These are phyloP conservation scores for Ascocoryne sarcoides DNA, from an alignment of 2,329 filamentous ascomycete species.

Conservation along the genomic window DNA sequence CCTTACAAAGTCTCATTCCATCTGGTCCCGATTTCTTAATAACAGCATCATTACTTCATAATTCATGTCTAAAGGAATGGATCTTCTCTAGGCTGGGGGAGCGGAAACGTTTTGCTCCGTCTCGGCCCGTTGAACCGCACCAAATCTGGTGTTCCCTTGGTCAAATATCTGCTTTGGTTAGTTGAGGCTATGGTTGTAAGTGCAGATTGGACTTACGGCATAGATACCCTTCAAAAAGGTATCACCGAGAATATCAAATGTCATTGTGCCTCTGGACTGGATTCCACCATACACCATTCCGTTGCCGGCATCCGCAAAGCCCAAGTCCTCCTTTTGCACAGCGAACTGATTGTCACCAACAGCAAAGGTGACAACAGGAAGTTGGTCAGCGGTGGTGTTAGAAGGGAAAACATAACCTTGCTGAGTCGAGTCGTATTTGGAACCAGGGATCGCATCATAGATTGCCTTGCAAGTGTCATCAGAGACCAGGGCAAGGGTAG, in stretches of 20 bases:
- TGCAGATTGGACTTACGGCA: slow-evolving; percentile 34
- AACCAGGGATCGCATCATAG: slow-evolving; percentile 55
- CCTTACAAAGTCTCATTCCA: too few relatives aligned
- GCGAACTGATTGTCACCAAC: slow-evolving; percentile 51
- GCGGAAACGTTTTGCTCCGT: slow-evolving; percentile 20
- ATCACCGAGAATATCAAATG: slow-evolving; percentile 50
- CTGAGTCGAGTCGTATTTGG: slow-evolving; percentile 43
- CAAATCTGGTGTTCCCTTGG: slow-evolving; percentile 46
- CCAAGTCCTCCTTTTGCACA: slow-evolving; percentile 51
- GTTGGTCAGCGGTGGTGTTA: slow-evolving; percentile 38
- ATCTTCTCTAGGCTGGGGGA: too few relatives aligned
- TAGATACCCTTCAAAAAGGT: slow-evolving; percentile 52
- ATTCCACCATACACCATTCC: slow-evolving; percentile 51
- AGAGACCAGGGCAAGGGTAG: slow-evolving; percentile 56
- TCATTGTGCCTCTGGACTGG: slow-evolving; percentile 44
- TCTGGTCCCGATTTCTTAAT: too few relatives aligned
- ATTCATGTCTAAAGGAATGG: too few relatives aligned
- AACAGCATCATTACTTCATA: too few relatives aligned
- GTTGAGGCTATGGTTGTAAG: neutral
- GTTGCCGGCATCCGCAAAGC: slow-evolving; percentile 43
- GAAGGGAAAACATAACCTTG: slow-evolving; percentile 59
- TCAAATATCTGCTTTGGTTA: slow-evolving; percentile 43
- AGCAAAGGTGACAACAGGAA: slow-evolving; percentile 54
- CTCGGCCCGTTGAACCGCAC: slow-evolving; percentile 41
- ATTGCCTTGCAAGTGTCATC: slow-evolving; percentile 53